Conservation (phyloP, 1,284 basidiomycete species). For the Apiotrichum montevideense region DNA sequence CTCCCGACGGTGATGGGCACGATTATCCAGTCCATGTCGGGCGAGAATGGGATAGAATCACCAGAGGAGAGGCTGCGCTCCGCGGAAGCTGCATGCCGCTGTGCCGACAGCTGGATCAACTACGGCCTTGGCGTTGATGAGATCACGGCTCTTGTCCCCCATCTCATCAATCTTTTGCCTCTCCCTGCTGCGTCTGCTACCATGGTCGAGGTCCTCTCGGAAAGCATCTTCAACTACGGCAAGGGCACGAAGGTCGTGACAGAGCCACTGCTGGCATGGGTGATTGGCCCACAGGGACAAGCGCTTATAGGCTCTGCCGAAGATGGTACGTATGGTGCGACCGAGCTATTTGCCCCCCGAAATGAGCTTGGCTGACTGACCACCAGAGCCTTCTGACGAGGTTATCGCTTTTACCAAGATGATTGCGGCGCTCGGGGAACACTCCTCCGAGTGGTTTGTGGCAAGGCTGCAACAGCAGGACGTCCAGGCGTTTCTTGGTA, state of each 20-base stretch:
- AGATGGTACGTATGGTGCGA: constrained; percentile 18
- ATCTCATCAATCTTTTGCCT: constrained; percentile 51
- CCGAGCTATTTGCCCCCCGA: too few relatives aligned
- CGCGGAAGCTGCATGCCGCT: constrained; percentile 64
- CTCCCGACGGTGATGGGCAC: constrained; percentile 63
- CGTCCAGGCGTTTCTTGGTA: constrained; percentile 62
- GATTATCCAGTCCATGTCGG: constrained; percentile 54
- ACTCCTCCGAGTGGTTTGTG: constrained; percentile 73
- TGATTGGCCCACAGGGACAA: constrained; percentile 50
- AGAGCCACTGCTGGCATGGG: constrained; percentile 72
- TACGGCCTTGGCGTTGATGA: constrained; percentile 60
- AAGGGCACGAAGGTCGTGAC: constrained; percentile 66
- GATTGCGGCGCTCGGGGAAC: constrained; percentile 71
- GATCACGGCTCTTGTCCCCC: constrained; percentile 48
- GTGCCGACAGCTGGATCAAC: constrained; percentile 72
- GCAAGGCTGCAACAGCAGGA: constrained; percentile 58
- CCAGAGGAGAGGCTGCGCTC: constrained; percentile 49
- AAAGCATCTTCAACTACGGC: constrained; percentile 65
- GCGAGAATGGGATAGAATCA: constrained; percentile 12
- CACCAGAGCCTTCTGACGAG: constrained; percentile 36
- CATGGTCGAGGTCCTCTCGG: constrained; percentile 67
- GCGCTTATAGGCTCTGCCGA: constrained; percentile 21
- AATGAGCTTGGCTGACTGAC: not conserved
- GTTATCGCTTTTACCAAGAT: constrained; percentile 63
- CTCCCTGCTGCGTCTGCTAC: constrained; percentile 62